Base-by-base conservation (phyloP, 176 grass and related monocot genomes). In the Oryza meyeriana region DNA sequence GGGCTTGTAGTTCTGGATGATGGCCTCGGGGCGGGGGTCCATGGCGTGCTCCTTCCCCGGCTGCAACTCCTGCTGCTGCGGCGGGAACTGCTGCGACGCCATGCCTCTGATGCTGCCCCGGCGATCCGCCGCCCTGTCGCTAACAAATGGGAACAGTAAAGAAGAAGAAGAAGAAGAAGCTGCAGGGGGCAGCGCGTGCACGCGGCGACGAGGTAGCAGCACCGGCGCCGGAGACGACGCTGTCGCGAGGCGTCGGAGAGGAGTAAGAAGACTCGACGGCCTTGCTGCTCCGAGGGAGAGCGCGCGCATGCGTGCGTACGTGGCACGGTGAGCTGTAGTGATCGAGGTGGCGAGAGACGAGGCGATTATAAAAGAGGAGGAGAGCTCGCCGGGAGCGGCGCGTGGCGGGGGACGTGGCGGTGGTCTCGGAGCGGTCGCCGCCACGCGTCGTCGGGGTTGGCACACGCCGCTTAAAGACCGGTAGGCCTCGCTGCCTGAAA, bases 21-120 rank as follows among this genome's bases (percentile, higher is more conserved):
- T 52, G 68, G 91, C 33, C 62, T 94, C 85, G 0, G 94, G 94
- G 0, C 67, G 76, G 5, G 92, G 92, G 0, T 97, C 87, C 94
- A 97, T 94, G 3, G 20, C 22, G 66, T 97, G 94, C 76, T 94
- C 89, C 80, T 83, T 90, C 2, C 94, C 94, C 0, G 94, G 94
- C 34, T 94, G 94, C 18, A 62, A 64, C 0, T 84, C 83, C 69
- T 94, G 91, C 67, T 62, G 59, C 85, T 97, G 92, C 30, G 83
- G 68, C 0, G 89, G 94, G 68, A 97, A 94, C 55, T 74, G 64
- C 78, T 86, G 52, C 50, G 16, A 94, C 38, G 94, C 89, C 94
- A 97, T 97, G 8, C 36, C 61, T 86, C 77, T 20, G 47, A 10
- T 20, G 41, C 58, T 78, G 18, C 64, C 24, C 9, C 25, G 10